Percentiles rank a stretch among this genome's conserved stretches.
phyloP scores from a whole-genome alignment of 73 alveolate species.

The Uronychia setigera region DNA sequence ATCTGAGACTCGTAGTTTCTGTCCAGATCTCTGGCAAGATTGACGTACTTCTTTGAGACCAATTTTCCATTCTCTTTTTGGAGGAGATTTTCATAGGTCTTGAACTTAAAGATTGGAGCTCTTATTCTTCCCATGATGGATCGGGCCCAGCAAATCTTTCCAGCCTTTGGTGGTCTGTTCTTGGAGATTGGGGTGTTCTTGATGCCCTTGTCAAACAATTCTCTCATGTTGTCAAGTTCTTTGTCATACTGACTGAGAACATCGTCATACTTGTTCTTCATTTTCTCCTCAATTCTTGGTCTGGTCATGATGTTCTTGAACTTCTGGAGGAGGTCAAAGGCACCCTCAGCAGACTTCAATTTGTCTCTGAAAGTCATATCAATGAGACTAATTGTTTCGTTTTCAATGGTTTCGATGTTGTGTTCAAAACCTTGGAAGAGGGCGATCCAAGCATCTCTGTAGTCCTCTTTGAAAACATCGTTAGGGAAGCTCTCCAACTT shows the following conservation, averaged over 20 bases:
- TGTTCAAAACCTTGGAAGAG: constrained; percentile 85
- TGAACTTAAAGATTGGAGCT: constrained; percentile 94
- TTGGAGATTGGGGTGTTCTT: constrained; percentile 95
- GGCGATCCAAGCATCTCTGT: constrained; percentile 86
- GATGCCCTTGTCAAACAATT: constrained; percentile 82
- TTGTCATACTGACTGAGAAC: constrained; percentile 84
- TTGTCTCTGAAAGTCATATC: constrained; percentile 91
- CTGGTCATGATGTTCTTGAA: constrained; percentile 93
- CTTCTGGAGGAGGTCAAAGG: constrained; percentile 94
- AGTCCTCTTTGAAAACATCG: constrained; percentile 85
- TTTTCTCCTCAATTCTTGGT: constrained; percentile 87
- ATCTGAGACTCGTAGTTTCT: constrained; percentile 88
- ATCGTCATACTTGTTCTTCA: constrained; percentile 93
- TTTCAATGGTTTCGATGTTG: constrained; percentile 84
- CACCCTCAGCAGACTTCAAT: constrained; percentile 97
- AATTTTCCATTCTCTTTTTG: constrained; percentile 64
- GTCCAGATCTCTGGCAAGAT: constrained; percentile 87
- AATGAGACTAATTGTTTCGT: constrained; percentile 89
- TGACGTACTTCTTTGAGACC: constrained; percentile 87
- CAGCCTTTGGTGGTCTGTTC: constrained; percentile 99
- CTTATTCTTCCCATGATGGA: constrained; percentile 92
- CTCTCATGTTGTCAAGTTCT: constrained; percentile 90
- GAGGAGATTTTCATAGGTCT: constrained; percentile 78
- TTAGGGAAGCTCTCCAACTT: constrained; percentile 89
- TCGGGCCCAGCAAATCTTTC: constrained; percentile 98